Percentiles rank a stretch among this genome's conserved stretches.
phyloP scores from a whole-genome alignment of 2,329 filamentous ascomycete genomes.

The Pseudogymnoascus sp. region DNA sequence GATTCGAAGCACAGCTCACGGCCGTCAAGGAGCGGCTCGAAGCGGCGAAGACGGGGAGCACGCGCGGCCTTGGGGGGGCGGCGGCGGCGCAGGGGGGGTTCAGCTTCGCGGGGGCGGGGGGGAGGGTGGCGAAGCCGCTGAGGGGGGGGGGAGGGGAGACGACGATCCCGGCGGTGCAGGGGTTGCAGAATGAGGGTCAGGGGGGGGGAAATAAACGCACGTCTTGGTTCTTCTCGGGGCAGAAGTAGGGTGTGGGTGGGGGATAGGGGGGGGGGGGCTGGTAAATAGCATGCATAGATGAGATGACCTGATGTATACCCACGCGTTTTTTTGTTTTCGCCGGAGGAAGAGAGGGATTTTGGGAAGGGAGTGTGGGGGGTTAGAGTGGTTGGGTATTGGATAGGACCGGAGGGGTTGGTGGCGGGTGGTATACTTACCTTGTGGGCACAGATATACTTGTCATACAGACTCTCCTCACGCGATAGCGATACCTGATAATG shows the following conservation, averaged over 20 bases:
- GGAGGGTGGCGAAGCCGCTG: slow-evolving; percentile 61
- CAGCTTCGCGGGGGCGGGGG: slow-evolving; percentile 57
- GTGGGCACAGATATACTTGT: slow-evolving; percentile 1
- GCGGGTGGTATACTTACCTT: not conserved
- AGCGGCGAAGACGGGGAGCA: slow-evolving; percentile 85
- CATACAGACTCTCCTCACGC: slow-evolving; percentile 1
- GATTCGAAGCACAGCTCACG: slow-evolving; percentile 93
- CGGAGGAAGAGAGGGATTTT: not conserved
- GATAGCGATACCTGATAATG: slow-evolving; percentile 5
- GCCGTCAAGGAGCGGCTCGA: slow-evolving; percentile 97
- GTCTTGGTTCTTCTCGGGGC: slow-evolving; percentile 29
- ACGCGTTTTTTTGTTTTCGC: slow-evolving; percentile 2
- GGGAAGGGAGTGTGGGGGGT: not conserved
- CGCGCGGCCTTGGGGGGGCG: slow-evolving; percentile 66
- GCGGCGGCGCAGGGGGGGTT: slow-evolving; percentile 53
- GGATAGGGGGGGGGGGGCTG: not conserved
- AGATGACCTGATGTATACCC: slow-evolving; percentile 6
- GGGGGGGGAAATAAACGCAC: slow-evolving; percentile 21
- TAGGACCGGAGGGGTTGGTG: not conserved
- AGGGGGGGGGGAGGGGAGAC: slow-evolving; percentile 50
- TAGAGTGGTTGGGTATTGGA: not conserved
- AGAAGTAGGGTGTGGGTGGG: slow-evolving; percentile 21
- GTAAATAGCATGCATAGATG: slow-evolving; percentile 7
- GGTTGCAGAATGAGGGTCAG: slow-evolving; percentile 49
- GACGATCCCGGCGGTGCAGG: slow-evolving; percentile 28